These are phyloP conservation scores for Aphanomyces stellatus DNA, from an alignment of 352 stramenopile species.

Conservation along the genomic window DNA sequence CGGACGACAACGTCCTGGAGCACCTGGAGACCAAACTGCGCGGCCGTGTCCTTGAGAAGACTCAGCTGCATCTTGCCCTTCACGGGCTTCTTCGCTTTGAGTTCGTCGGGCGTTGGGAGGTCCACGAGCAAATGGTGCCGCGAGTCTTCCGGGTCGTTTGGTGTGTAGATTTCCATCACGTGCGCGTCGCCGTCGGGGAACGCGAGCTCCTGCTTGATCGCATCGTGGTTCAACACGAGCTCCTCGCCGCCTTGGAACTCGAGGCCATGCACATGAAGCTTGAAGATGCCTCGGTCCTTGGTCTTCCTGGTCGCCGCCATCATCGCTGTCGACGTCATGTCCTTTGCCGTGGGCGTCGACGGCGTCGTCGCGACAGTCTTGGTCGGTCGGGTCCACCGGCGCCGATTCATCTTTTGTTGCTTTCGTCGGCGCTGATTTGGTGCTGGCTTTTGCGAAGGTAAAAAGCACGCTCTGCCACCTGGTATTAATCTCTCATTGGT, in stretches of 20 bases:
- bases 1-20: constrained; percentile 79
- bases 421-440: too few species aligned
- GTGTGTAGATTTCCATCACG: constrained; percentile 75
- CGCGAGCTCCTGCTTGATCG: constrained; percentile 62
- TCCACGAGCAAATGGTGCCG: constrained; percentile 71
- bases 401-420: constrained; percentile 1
- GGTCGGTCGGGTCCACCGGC: neutral
- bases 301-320: neutral
- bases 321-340: neutral
- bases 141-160: constrained; percentile 25
- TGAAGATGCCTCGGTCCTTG: constrained; percentile 23
- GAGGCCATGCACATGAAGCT: constrained; percentile 56
- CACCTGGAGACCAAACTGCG: constrained; percentile 55
- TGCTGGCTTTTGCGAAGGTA: neutral
- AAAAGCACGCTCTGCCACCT: neutral
- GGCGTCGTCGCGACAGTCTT: neutral
- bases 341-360: neutral
- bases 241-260: constrained; percentile 78
- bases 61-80: constrained; percentile 75
- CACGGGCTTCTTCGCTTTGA: constrained; percentile 41
- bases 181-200: constrained; percentile 53
- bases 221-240: constrained; percentile 73
- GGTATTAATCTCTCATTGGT: neutral
- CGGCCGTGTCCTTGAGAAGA: constrained; percentile 72
- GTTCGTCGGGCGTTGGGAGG: constrained; percentile 36